A percentile compares a stretch with the other conserved stretches of the same genome.
phyloP scores from a whole-genome alignment of 345 rosid genomes.

The Gossypium anomalum region DNA sequence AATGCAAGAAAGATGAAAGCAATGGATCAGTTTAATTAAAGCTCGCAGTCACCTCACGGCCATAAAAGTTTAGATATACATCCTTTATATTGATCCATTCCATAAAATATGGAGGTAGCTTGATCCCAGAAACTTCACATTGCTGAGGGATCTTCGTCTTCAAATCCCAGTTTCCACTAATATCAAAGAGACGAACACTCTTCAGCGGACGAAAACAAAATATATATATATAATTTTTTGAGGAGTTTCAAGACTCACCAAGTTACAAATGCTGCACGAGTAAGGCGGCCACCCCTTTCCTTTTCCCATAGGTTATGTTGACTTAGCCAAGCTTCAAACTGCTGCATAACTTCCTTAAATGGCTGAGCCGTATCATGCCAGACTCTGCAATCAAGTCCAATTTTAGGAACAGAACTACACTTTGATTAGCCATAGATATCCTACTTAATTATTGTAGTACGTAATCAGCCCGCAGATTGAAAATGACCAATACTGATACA shows the following conservation, averaged over 20 bases:
- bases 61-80: slow-evolving; percentile 67
- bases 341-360: slow-evolving; percentile 64
- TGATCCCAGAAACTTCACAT: slow-evolving; percentile 59
- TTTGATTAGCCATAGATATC: neutral
- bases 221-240: neutral
- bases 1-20: neutral
- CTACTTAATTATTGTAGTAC: neutral
- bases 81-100: slow-evolving; percentile 95
- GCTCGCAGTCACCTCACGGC: slow-evolving; percentile 44
- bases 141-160: slow-evolving; percentile 86
- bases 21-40: neutral
- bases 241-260: slow-evolving; percentile 47
- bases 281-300: slow-evolving; percentile 44
- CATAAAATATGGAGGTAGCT: slow-evolving; percentile 73
- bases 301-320: slow-evolving; percentile 58
- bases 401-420: neutral
- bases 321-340: slow-evolving; percentile 84
- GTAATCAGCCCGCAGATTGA: neutral
- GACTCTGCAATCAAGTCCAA: slow-evolving; percentile 46
- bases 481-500: neutral
- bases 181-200: slow-evolving; percentile 15
- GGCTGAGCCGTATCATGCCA: slow-evolving; percentile 96
- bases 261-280: slow-evolving; percentile 78
- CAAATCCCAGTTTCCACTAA: slow-evolving; percentile 96
- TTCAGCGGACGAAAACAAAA: slow-evolving; percentile 21